Percentiles rank a stretch among this genome's conserved stretches.
Conservation (phyloP, 1,139 yeast species). For the Chernovozyma sophiae-reginae region DNA sequence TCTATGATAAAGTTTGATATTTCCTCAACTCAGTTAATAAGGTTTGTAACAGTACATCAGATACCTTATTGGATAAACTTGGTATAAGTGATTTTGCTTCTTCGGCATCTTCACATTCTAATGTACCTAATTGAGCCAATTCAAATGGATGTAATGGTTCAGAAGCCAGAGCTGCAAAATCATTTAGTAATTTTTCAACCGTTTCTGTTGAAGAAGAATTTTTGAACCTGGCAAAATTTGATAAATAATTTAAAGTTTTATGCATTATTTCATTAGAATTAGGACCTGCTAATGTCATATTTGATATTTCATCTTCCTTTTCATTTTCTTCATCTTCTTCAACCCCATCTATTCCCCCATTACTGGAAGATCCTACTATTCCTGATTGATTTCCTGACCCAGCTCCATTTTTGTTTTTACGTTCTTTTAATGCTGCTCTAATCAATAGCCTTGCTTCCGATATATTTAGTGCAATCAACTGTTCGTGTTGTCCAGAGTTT, state of each 20-base stretch:
- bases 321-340: constrained; percentile 40
- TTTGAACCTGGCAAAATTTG: constrained; percentile 83
- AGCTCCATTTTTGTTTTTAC: constrained; percentile 39
- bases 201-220: constrained; percentile 92
- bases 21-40: constrained; percentile 81
- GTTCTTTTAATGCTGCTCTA: constrained; percentile 83
- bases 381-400: constrained; percentile 9
- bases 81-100: constrained; percentile 96
- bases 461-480: constrained; percentile 76
- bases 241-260: constrained; percentile 84
- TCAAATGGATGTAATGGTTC: constrained; percentile 89
- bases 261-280: constrained; percentile 69
- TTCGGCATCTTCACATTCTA: constrained; percentile 95
- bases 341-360: constrained; percentile 26
- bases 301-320: constrained; percentile 60
- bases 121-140: constrained; percentile 87
- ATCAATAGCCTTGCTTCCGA: constrained; percentile 88
- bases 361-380: background rate
- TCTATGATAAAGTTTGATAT: constrained; percentile 42
- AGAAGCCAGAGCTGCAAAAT: constrained; percentile 54
- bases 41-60: constrained; percentile 83
- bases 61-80: constrained; percentile 71
- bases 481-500: constrained; percentile 74
- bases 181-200: constrained; percentile 78
- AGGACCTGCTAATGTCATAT: constrained; percentile 67